phyloP scores from a whole-genome alignment of 2,329 filamentous ascomycete genomes.

The Pyricularia sp. region DNA sequence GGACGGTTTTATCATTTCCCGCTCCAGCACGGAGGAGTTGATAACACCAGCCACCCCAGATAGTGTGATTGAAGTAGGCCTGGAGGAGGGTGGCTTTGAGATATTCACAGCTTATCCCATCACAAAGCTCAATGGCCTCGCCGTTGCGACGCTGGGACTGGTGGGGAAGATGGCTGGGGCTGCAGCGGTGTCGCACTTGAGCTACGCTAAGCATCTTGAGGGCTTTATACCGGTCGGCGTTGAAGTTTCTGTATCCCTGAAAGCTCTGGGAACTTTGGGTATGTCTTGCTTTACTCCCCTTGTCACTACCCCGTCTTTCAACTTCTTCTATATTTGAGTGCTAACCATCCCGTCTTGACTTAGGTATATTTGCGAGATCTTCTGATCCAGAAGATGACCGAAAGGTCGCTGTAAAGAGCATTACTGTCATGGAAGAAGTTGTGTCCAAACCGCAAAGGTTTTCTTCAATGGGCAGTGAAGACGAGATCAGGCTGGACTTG shows the following conservation, averaged over 20 bases:
- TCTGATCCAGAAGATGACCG: background rate
- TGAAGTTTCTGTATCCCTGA: conserved; percentile 50
- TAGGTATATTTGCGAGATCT: background rate
- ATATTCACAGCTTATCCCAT: conserved; percentile 70
- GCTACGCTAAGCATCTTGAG: conserved; percentile 42
- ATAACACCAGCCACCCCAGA: conserved; percentile 32
- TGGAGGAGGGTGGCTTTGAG: conserved; percentile 64
- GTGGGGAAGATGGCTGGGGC: conserved; percentile 84
- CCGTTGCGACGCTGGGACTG: conserved; percentile 65
- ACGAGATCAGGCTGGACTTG: background rate
- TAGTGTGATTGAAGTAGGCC: conserved; percentile 49
- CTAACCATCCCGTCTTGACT: background rate
- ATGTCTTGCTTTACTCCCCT: conserved; percentile 15
- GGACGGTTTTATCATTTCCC: conserved; percentile 62
- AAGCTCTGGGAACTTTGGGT: conserved; percentile 73
- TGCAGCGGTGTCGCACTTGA: conserved; percentile 59
- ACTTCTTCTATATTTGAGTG: background rate
- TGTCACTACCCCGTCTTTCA: background rate
- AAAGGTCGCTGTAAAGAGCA: background rate
- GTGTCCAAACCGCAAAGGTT: background rate
- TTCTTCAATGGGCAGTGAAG: background rate
- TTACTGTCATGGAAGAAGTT: background rate
- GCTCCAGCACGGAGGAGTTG: conserved; percentile 49
- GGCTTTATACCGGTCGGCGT: conserved; percentile 41
- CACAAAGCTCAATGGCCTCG: conserved; percentile 41